A percentile compares a stretch with the other conserved stretches of the same genome.
These are phyloP conservation scores for Cyberlindnera saturnus DNA, from an alignment of 805 yeast species.

Conservation along the genomic window DNA sequence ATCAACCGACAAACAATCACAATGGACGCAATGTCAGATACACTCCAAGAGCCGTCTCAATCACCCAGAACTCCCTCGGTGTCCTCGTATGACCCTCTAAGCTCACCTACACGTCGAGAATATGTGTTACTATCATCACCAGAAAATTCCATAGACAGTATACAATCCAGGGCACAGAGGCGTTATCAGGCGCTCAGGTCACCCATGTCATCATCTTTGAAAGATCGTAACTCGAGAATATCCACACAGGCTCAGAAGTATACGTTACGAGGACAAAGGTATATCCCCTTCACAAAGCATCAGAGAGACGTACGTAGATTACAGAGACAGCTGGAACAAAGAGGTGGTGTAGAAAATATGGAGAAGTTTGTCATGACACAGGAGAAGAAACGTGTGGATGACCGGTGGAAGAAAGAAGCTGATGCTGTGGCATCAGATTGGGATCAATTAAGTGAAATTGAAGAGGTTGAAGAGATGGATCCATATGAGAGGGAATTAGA, in stretches of 20 bases:
- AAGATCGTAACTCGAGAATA: neutral
- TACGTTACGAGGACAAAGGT: conserved; percentile 16
- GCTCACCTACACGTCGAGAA: neutral
- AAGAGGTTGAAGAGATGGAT: conserved; percentile 7
- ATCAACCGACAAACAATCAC: neutral
- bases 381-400: conserved; percentile 5
- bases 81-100: neutral
- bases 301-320: conserved; percentile 11
- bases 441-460: conserved; percentile 4
- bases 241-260: conserved; percentile 13
- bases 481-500: conserved; percentile 13
- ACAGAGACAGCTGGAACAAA: conserved; percentile 6
- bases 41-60: neutral
- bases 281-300: conserved; percentile 15
- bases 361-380: conserved; percentile 11
- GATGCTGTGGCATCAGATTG: conserved; percentile 3
- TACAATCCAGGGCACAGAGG: conserved; percentile 2
- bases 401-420: conserved; percentile 8
- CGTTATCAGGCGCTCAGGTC: conserved; percentile 2
- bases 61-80: neutral
- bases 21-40: neutral
- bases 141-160: conserved; percentile 1
- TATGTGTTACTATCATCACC: neutral
- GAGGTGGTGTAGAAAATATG: conserved; percentile 22
- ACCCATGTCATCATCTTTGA: conserved; percentile 13